Evolutionary conservation across 2,329 filamentous ascomycete genomes (phyloP), one percentile per base, ranked within the genome.

Genomic region (Alternaria conjuncta): DNA sequence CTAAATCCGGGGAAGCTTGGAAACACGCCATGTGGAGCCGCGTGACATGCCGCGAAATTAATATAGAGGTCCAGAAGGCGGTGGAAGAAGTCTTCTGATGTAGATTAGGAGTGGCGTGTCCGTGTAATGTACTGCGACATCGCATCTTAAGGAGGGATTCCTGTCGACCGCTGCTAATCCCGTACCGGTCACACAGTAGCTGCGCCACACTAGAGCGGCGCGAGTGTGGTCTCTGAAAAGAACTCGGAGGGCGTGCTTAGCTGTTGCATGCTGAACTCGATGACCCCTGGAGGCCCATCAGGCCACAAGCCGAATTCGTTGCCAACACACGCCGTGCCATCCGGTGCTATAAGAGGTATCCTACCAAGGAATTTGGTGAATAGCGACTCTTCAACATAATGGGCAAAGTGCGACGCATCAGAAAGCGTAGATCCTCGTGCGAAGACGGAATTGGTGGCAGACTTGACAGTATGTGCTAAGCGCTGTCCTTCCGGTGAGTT

Each of bases 401-500:
- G 44, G 12, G 44, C 21, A 23, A 47, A 47, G 44, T 15, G 44
- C 44, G 44, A 21, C 18, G 44, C 36, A 20, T 55, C 51, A 11
- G 51, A 43, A 15, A n/a, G 51, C 7, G n/a, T 30, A 26, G 15
- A 26, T 25, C 15, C 46, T 41, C 44, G 51, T 21, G 26, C n/a
- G 26, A 66, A 72, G 3, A 69, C 56, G 8, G 60, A 67, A 20
- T 68, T 64, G 2, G 58, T 51, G 6, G 61, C 51, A 4, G 21
- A 54, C 36, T 68, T 60, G 15, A 73, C 68, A 20, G 64, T 49
- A 8, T 49, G 43, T 10, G 73, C 68, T 26, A 75, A 54, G 15
- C 60, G 63, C 26, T 69, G 64, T 30, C 72, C 74, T 47, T 71
- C 73, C 15, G 68, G 66, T 3, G 71, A 67, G 15, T 63, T 57